phyloP scores from a whole-genome alignment of 257 asterid species.

The Solanum pennellii region DNA sequence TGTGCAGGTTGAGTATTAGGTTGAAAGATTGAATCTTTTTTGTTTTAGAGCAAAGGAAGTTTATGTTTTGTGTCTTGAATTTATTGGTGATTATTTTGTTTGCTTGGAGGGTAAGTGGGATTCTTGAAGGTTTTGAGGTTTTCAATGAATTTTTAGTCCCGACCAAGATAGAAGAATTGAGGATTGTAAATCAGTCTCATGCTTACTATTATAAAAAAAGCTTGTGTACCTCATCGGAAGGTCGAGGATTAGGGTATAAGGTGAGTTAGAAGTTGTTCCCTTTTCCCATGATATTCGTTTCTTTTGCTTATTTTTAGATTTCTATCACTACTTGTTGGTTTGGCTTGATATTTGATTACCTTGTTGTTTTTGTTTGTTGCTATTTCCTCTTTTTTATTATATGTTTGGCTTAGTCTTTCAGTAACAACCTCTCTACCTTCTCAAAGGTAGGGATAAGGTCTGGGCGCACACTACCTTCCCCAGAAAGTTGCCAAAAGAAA shows the following conservation, averaged over 20 bases:
- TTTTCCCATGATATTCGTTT: not conserved
- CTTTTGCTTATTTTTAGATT: not conserved
- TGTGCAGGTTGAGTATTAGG: not conserved
- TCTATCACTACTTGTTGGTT: not conserved
- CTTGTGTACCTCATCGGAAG: not conserved
- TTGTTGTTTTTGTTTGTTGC: not conserved
- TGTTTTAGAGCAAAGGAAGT: not conserved
- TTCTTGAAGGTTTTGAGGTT: not conserved
- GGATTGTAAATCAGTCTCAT: not conserved
- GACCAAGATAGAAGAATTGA: not conserved
- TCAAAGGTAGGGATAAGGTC: not conserved
- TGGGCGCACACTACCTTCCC: not conserved
- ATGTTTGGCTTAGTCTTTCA: not conserved
- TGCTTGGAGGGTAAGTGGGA: not conserved
- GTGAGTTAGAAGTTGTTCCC: not conserved
- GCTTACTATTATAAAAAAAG: not conserved
- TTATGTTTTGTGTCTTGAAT: not conserved
- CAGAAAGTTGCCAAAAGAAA: not conserved
- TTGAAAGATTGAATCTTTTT: not conserved
- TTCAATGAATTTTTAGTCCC: not conserved
- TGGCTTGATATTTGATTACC: not conserved
- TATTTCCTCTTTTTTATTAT: not conserved
- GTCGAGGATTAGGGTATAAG: not conserved
- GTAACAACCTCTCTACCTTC: not conserved
- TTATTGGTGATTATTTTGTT: not conserved